A percentile compares a stretch with the other conserved stretches of the same genome.
These are phyloP conservation scores for Takashimella koratensis DNA, from an alignment of 1,284 basidiomycete genomes.

Conservation along the genomic window DNA sequence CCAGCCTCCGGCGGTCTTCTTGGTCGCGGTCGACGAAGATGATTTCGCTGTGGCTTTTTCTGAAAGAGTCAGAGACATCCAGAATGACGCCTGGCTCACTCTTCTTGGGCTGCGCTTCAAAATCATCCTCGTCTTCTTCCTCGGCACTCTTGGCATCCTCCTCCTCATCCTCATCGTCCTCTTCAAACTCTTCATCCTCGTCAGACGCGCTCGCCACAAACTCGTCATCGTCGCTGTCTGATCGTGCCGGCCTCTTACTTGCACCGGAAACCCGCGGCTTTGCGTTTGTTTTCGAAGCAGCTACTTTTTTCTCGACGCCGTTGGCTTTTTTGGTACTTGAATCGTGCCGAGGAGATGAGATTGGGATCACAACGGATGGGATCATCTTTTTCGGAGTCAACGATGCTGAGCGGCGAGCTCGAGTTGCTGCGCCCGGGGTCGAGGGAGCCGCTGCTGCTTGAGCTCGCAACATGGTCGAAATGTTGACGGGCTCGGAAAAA, in stretches of 20 bases:
- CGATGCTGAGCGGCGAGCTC: background rate
- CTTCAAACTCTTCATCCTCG: slow-evolving; percentile 14
- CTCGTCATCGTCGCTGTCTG: slow-evolving; percentile 16
- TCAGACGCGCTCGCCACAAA: slow-evolving; percentile 8
- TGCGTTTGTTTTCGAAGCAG: background rate
- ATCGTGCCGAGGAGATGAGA: background rate
- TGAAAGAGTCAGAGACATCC: slow-evolving; percentile 41
- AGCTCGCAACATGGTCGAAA: no score
- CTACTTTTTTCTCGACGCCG: no score
- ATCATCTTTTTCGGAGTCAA: background rate
- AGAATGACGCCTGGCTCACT: slow-evolving; percentile 14
- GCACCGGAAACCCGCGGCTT: background rate
- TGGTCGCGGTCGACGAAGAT: slow-evolving; percentile 3
- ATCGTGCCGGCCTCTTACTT: background rate
- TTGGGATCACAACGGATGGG: no score
- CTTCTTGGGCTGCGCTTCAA: slow-evolving; percentile 14
- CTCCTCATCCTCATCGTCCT: slow-evolving; percentile 26
- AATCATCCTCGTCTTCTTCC: slow-evolving; percentile 10
- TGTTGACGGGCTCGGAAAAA: no score
- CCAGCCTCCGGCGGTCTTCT: slow-evolving; percentile 31
- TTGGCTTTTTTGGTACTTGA: no score
- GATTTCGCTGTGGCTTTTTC: slow-evolving; percentile 50
- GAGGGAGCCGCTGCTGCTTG: no score
- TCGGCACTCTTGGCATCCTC: slow-evolving; percentile 13
- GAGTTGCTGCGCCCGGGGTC: no score